Base-by-base conservation (phyloP, 306 rosid species). In the Vigna radiata region DNA sequence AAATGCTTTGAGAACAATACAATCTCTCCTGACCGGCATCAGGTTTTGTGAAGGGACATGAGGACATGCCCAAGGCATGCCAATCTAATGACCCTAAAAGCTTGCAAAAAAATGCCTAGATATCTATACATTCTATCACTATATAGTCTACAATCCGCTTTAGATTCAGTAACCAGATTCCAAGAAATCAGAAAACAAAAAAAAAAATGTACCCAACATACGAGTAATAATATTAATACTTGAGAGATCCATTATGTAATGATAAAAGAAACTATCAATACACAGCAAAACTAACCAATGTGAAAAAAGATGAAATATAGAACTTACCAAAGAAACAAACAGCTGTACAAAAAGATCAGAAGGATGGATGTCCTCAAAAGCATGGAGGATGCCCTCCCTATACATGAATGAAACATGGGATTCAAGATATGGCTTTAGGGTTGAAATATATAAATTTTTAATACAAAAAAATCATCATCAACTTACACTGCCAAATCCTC, bases 401-500 rank as follows among this genome's bases (percentile, higher is more conserved):
- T 86, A 92, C 64, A 83, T 27, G 33, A 77, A 71, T 52, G 49
- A 18, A 70, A 55, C 27, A 79, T 25, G 25, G 64, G 60, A 55
- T 82, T 52, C 77, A 69, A 55, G 46, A 81, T 47, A 60, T 65
- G 48, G 21, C 2, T 64, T 68, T 54, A 54, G 15, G 44, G 25
- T 48, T 47, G 54, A 63, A 73, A 75, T 11, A 83, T 37, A 52
- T 12, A 66, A 54, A 82, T 44, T 33, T 33, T 33, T 21, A 48
- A 80, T 29, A 36, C 49, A 6, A 70, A 74, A 49, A 33, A 2
- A 16, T 59, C 68, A 58, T 70, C 74, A 8, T 61, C 58, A 74
- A 85, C 98, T 86, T 84, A 96, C 99, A 89, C 99, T 58, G 96
- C 98, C 82, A 96, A 85, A 84, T 96, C 99, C 86, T 96, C 99